phyloP scores from a whole-genome alignment of 495 filamentous ascomycete genomes.

The Xylaria cubensis region DNA sequence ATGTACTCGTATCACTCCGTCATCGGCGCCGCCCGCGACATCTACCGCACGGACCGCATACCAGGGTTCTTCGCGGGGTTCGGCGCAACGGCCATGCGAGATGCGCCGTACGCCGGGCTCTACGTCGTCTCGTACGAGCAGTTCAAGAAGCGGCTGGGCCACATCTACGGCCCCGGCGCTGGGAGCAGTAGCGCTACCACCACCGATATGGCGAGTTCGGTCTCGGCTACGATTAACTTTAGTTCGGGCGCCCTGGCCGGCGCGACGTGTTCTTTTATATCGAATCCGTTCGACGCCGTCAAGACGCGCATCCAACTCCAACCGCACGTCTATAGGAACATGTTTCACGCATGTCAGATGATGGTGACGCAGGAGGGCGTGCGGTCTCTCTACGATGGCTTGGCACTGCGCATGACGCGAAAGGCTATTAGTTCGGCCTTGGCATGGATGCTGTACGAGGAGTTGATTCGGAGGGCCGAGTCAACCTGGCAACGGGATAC shows the following conservation, averaged over 20 bases:
- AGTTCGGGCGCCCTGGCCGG: conserved; percentile 79
- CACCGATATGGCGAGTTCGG: conserved; percentile 38
- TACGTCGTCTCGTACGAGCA: conserved; percentile 97
- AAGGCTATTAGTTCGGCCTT: conserved; percentile 92
- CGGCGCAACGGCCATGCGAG: conserved; percentile 89
- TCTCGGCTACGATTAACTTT: conserved; percentile 83
- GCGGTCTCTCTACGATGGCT: conserved; percentile 81
- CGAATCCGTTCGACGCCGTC: conserved; percentile 95
- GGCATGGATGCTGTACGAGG: conserved; percentile 97
- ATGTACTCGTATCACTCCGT: conserved; percentile 87
- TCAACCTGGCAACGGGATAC: conserved; percentile 56
- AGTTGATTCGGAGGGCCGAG: conserved; percentile 81
- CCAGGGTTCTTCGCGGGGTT: conserved; percentile 92
- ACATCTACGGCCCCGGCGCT: conserved; percentile 36
- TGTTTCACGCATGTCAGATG: conserved; percentile 72
- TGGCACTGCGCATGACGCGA: conserved; percentile 85
- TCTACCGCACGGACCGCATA: conserved; percentile 73
- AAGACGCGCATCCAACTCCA: conserved; percentile 95
- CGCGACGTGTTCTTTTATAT: conserved; percentile 80
- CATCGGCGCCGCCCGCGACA: conserved; percentile 72
- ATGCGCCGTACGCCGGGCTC: conserved; percentile 93
- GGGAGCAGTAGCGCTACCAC: conserved; percentile 23
- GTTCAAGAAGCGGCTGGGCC: conserved; percentile 70
- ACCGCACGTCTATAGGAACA: conserved; percentile 83
- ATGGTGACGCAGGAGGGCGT: conserved; percentile 87